Evolutionary conservation across 768 basidiomycete genomes (phyloP), one percentile per base, ranked within the genome.

Genomic region (Tricholoma sp.): DNA sequence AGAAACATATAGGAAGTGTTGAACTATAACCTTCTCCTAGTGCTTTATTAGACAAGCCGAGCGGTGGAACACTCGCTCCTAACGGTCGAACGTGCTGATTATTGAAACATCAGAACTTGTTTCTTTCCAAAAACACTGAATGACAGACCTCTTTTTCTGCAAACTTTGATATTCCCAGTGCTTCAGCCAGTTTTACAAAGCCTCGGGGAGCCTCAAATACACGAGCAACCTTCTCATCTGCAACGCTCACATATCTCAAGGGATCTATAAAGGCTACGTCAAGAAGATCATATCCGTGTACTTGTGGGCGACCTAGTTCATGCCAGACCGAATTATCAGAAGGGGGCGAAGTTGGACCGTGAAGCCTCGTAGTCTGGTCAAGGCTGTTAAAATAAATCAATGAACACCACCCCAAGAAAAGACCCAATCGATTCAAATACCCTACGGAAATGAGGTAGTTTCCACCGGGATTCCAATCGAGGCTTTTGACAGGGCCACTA

Each of bases 1-100:
- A 37, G 54, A 19, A 47, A 6, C 12, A 8, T 16, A 22, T 10
- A 32, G n/a, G 27, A 31, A 16, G 29, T 35, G 35, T 32, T 11
- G 24, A 52, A 62, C 75, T 60, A 11, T n/a, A 45, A 89, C 92
- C 81, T 61, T 88, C 85, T 52, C 73, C 80, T n/a, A 87, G 72
- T 0, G 94, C 94, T 64, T 97, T 95, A 69, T 99, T 99, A 1
- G 95, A 98, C 35, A 99, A 69, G 0, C 96, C 95, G 0, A 98
- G 77, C 6, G 97, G 94, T 34, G 97, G 95, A 0, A 98, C 92
- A 60, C 83, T 91, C 0, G 97, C 97, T 14, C 85, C 89, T 24
- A 82, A 71, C 2, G 94, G 91, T 21, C 89, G 77, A 21, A 72
- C 70, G 54, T 74, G 76, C 85, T 91, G 57, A 43, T 43, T n/a